Percentiles rank a stretch among this genome's conserved stretches.
Evolutionary conservation across 352 stramenopile species (phyloP).

Genomic region (Elongisporangium undulatum): DNA sequence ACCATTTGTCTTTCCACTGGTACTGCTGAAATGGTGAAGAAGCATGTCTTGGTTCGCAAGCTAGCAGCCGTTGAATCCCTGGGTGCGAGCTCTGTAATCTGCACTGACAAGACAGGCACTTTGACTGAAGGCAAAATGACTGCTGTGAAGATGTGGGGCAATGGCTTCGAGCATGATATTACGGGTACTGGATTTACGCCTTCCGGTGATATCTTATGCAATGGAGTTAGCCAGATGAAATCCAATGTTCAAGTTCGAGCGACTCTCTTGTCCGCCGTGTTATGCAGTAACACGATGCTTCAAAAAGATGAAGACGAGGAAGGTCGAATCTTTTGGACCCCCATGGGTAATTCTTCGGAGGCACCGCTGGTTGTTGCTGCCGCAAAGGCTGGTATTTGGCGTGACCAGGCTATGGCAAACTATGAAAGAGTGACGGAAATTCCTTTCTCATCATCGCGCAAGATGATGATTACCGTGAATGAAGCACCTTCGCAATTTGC

Average conservation of each 20-base stretch:
- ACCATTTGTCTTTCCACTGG: slow-evolving; percentile 72
- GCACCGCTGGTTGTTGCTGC: slow-evolving; percentile 59
- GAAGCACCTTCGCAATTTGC: slow-evolving; percentile 19
- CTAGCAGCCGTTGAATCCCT: slow-evolving; percentile 77
- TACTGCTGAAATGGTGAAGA: slow-evolving; percentile 74
- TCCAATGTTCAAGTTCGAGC: slow-evolving; percentile 33
- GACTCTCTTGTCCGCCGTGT: slow-evolving; percentile 44
- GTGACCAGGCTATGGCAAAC: slow-evolving; percentile 31
- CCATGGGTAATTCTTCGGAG: slow-evolving; percentile 70
- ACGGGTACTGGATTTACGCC: slow-evolving; percentile 49
- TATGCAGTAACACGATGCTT: slow-evolving; percentile 72
- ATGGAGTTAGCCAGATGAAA: slow-evolving; percentile 38
- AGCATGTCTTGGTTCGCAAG: slow-evolving; percentile 83
- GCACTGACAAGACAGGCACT: slow-evolving; percentile 93
- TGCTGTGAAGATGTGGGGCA: slow-evolving; percentile 70
- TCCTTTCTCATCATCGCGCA: slow-evolving; percentile 92
- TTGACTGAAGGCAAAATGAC: slow-evolving; percentile 87
- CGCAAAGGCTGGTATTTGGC: slow-evolving; percentile 55
- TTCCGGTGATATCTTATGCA: slow-evolving; percentile 42
- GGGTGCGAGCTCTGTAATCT: slow-evolving; percentile 90
- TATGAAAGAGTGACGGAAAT: slow-evolving; percentile 83
- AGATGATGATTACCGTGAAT: slow-evolving; percentile 90
- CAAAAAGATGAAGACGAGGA: slow-evolving; percentile 44
- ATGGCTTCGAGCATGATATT: slow-evolving; percentile 46
- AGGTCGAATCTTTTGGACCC: slow-evolving; percentile 32